phyloP scores from a whole-genome alignment of 2,329 filamentous ascomycete genomes.

The Ascosphaera acerosa region DNA sequence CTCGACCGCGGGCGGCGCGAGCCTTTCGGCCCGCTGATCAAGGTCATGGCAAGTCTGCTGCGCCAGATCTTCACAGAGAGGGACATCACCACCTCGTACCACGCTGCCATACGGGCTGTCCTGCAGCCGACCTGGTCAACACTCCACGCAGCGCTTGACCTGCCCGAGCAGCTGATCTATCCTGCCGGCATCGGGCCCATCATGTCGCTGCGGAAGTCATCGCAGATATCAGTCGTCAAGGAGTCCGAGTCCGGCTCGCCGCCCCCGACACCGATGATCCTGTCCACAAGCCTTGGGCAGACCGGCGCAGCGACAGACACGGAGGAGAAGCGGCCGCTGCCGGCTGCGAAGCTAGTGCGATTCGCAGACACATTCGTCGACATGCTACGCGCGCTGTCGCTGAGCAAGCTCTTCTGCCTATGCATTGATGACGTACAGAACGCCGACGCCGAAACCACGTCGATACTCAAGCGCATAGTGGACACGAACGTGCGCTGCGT shows the following conservation, averaged over 20 bases:
- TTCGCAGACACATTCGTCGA: slow-evolving; percentile 77
- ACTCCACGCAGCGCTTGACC: slow-evolving; percentile 30
- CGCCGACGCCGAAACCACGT: slow-evolving; percentile 65
- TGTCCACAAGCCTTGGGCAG: slow-evolving; percentile 1
- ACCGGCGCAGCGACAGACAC: slow-evolving; percentile 2
- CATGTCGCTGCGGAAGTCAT: slow-evolving; percentile 14
- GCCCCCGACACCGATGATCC: background rate
- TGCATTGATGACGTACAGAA: slow-evolving; percentile 78
- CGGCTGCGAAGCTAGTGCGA: slow-evolving; percentile 31
- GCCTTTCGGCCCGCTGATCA: slow-evolving; percentile 35
- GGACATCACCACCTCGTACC: slow-evolving; percentile 35
- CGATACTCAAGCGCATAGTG: slow-evolving; percentile 61
- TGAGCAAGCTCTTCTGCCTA: slow-evolving; percentile 69
- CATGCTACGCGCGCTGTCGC: slow-evolving; percentile 54
- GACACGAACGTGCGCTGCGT: slow-evolving; percentile 55
- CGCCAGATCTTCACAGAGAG: slow-evolving; percentile 40
- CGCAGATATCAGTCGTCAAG: slow-evolving; percentile 8
- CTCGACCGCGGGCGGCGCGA: slow-evolving; percentile 33
- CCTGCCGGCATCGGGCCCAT: slow-evolving; percentile 8
- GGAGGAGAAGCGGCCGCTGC: slow-evolving; percentile 14
- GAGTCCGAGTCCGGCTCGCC: background rate
- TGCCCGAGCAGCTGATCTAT: slow-evolving; percentile 38
- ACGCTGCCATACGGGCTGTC: slow-evolving; percentile 29
- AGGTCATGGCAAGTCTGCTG: slow-evolving; percentile 33
- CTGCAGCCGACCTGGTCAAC: slow-evolving; percentile 32